These are phyloP conservation scores for Neophaeococcomyces mojaviensis DNA, from an alignment of 2,329 filamentous ascomycete genomes.

Conservation along the genomic window DNA sequence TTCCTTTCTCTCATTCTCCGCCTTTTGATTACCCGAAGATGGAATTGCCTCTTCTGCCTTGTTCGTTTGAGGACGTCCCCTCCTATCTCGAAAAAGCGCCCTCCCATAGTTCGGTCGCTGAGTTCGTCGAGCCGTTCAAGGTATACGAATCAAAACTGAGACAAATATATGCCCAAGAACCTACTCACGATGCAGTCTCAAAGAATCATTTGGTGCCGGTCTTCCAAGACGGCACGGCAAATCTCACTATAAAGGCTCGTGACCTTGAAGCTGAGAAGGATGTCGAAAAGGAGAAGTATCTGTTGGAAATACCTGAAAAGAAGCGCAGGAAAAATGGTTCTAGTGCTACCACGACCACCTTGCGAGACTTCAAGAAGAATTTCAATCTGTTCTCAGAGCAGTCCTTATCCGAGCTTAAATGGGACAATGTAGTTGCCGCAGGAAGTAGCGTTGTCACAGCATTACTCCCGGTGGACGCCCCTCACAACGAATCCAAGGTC, in stretches of 20 bases:
- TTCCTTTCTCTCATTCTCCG: not conserved
- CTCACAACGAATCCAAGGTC: constrained; percentile 54
- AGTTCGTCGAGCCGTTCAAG: constrained; percentile 31
- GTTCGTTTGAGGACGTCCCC: constrained; percentile 11
- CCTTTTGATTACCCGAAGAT: not conserved
- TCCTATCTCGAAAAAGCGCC: constrained; percentile 20
- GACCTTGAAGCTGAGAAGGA: constrained; percentile 26
- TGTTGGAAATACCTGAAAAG: constrained; percentile 32
- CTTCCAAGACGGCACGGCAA: constrained; percentile 25
- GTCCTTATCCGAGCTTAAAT: constrained; percentile 66
- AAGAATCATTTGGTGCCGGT: constrained; percentile 30
- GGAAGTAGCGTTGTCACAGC: constrained; percentile 76
- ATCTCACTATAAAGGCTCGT: constrained; percentile 27
- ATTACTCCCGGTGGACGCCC: constrained; percentile 60
- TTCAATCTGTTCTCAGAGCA: constrained; percentile 78
- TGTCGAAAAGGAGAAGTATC: constrained; percentile 28
- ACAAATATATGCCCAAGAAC: constrained; percentile 34
- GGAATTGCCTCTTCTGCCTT: constrained; percentile 2
- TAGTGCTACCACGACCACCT: constrained; percentile 58
- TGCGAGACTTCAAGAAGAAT: constrained; percentile 69
- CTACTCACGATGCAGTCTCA: constrained; percentile 25
- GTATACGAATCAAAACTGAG: constrained; percentile 30
- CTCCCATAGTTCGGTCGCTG: constrained; percentile 22
- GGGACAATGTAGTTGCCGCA: constrained; percentile 73
- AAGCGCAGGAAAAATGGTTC: constrained; percentile 57